Base-by-base conservation (phyloP, 257 asterid genomes). In the Solanum bulbocastanum region DNA sequence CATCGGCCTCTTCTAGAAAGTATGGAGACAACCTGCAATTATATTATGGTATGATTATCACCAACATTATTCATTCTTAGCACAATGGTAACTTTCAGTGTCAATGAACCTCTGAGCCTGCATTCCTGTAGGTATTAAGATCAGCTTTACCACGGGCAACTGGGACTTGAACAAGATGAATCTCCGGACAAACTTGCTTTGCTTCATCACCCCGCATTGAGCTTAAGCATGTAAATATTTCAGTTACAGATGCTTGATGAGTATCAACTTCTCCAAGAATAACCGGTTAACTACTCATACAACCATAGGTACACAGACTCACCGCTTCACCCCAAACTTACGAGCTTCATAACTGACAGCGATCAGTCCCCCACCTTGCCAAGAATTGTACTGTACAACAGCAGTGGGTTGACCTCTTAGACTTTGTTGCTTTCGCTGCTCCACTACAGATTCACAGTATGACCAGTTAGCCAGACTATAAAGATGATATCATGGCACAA, bases 121-220 rank as follows among this genome's bases (percentile, higher is more conserved):
- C 99, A 93, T 91, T 90, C 25, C 98, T 92, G 90, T 97, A 97
- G 84, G 91, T 86, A 65, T 88, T 92, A 92, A 97, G 92, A 90
- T 97, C 99, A 25, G 99, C 99, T 94, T 97, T 97, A 86, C 97
- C 98, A 88, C 96, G 99, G 73, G 96, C 94, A 71, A 97, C 98
- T 9, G 99, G 99, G 87, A 97, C 99, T 91, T 96, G 98, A 86
- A 97, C 98, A 40, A 97, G 99, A 84, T 94, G 96, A 91, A 97
- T 97, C 87, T 92, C 93, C 13, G 98, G 98, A 91, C 99, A 97
- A 62, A 93, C 96, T 88, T 88, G 87, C 91, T 93, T 97, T 23
- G 99, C 99, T 88, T 97, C 99, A 85, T 95, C 93, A 37, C 99
- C 99, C 72, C 98, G 93, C 99, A 97, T 96, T 85, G 98, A 97